Percentiles rank a stretch among this genome's conserved stretches.
Conservation (phyloP, 2,329 filamentous ascomycete species). For the Balansia obtecta region DNA sequence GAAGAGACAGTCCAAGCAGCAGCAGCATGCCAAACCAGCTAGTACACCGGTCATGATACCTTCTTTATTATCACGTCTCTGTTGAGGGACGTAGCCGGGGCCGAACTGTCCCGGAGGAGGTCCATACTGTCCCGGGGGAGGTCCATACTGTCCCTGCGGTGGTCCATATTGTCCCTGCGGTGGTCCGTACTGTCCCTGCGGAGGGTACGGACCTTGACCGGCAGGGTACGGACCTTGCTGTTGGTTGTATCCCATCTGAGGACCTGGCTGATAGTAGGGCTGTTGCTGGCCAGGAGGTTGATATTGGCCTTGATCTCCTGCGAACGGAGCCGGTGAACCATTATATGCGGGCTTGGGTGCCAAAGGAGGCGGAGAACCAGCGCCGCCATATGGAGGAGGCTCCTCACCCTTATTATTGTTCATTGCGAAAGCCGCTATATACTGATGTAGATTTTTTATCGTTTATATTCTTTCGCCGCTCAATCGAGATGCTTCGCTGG, state of each 20-base stretch:
- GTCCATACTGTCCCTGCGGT: constrained; percentile 19
- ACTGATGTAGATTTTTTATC: background rate
- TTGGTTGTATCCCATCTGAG: constrained; percentile 31
- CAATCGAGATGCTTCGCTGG: background rate
- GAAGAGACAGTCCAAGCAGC: constrained; percentile 45
- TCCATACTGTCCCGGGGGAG: constrained; percentile 24
- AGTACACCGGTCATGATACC: constrained; percentile 33
- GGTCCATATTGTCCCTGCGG: constrained; percentile 24
- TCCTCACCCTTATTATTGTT: constrained; percentile 36
- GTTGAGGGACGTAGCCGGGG: constrained; percentile 24
- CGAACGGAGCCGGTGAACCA: constrained; percentile 11
- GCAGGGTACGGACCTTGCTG: constrained; percentile 22
- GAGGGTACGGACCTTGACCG: constrained; percentile 22
- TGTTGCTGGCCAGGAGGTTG: constrained; percentile 10
- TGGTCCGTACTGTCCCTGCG: constrained; percentile 19
- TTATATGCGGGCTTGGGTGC: constrained; percentile 32
- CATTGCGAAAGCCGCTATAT: constrained; percentile 19
- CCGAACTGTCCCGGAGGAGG: constrained; percentile 21
- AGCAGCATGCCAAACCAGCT: constrained; percentile 43
- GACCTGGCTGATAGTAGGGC: constrained; percentile 24
- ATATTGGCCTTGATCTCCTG: constrained; percentile 13
- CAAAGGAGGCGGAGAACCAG: constrained; percentile 16
- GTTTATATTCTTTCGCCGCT: background rate
- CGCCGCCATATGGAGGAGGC: constrained; percentile 34
- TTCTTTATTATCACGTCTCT: constrained; percentile 19